Conservation (phyloP, 352 stramenopile genomes). For the Pythium sp. region DNA sequence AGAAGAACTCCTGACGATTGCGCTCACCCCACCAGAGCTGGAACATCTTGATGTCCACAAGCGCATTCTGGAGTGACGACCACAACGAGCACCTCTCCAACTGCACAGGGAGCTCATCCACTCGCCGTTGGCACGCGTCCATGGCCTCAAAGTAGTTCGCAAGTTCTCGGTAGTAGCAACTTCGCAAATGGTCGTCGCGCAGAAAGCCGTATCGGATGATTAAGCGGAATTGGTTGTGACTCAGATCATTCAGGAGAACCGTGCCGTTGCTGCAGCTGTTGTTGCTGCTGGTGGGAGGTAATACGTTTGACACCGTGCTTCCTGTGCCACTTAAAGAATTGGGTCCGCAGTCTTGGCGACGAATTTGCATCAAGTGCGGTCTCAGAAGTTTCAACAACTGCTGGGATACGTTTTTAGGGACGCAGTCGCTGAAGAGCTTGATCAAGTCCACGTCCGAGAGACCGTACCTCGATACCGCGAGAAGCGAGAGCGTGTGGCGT, state of each 20-base stretch:
- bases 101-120: conserved; percentile 80
- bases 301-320: neutral
- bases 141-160: conserved; percentile 73
- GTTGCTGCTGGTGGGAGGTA: conserved; percentile 5
- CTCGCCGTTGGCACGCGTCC: conserved; percentile 62
- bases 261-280: conserved; percentile 6
- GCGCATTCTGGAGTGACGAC: conserved; percentile 53
- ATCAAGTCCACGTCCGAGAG: conserved; percentile 62
- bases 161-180: conserved; percentile 73
- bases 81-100: conserved; percentile 72
- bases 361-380: conserved; percentile 76
- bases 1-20: conserved; percentile 80
- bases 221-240: conserved; percentile 72
- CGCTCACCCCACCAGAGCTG: conserved; percentile 80
- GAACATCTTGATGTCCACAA: conserved; percentile 88
- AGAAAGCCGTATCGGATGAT: conserved; percentile 74
- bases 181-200: conserved; percentile 54
- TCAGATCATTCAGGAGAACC: conserved; percentile 72
- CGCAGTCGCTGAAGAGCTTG: conserved; percentile 49
- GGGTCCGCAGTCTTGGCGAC: conserved; percentile 41
- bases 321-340: neutral
- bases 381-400: conserved; percentile 47
- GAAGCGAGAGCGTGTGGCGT: conserved; percentile 68
- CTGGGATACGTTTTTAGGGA: conserved; percentile 37
- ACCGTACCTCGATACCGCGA: conserved; percentile 66